Conservation (phyloP, 2,329 filamentous ascomycete genomes). For the Colletotrichum sublineola region DNA sequence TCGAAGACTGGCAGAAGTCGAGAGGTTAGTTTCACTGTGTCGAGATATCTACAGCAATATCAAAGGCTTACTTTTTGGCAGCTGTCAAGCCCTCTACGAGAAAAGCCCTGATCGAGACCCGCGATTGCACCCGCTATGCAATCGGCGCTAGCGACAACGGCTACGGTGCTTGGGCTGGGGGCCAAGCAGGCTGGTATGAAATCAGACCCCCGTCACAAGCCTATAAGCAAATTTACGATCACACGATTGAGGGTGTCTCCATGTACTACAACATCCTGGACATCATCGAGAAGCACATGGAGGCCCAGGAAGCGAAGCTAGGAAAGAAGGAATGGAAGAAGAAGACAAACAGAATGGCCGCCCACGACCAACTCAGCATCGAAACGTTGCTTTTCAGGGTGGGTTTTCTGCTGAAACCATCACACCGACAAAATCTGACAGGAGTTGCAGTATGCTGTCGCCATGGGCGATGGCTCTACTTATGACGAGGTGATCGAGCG, state of each 20-base stretch:
- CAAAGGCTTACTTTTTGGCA: slow-evolving; percentile 42
- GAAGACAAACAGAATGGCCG: slow-evolving; percentile 29
- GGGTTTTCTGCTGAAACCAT: slow-evolving; percentile 14
- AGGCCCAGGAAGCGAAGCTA: slow-evolving; percentile 49
- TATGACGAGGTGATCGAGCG: slow-evolving; percentile 62
- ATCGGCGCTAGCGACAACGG: slow-evolving; percentile 65
- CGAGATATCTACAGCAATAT: too few relatives aligned
- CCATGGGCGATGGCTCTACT: slow-evolving; percentile 65
- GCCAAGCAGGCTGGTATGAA: slow-evolving; percentile 76
- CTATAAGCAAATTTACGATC: slow-evolving; percentile 69
- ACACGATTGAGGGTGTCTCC: slow-evolving; percentile 73
- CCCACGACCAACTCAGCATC: slow-evolving; percentile 31
- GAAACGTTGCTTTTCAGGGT: slow-evolving; percentile 52
- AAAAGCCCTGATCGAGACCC: slow-evolving; percentile 65
- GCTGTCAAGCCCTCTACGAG: slow-evolving; percentile 52
- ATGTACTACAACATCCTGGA: slow-evolving; percentile 74
- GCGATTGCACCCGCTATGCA: slow-evolving; percentile 63
- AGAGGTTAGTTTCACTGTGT: slow-evolving; percentile 53
- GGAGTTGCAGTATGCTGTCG: slow-evolving; percentile 61
- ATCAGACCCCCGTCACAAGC: slow-evolving; percentile 66
- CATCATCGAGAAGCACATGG: slow-evolving; percentile 60
- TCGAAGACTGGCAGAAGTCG: slow-evolving; percentile 58
- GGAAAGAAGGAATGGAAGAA: slow-evolving; percentile 51
- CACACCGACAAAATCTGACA: slow-evolving; percentile 27
- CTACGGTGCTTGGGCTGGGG: slow-evolving; percentile 75